phyloP scores from a whole-genome alignment of 306 rosid genomes.

The Cicer yamashitae region DNA sequence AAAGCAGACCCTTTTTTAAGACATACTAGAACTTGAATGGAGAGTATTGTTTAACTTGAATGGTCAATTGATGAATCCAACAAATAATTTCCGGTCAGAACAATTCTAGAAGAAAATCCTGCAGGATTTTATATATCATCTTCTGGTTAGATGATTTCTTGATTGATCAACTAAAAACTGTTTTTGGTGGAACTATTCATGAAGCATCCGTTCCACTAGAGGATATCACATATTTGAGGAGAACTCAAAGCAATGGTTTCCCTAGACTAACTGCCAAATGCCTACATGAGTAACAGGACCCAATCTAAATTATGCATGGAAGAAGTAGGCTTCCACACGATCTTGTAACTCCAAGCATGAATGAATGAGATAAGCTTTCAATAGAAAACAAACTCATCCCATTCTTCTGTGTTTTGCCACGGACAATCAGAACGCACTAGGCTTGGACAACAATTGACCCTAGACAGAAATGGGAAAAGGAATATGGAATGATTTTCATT shows the following conservation, averaged over 20 bases:
- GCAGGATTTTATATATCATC: not conserved
- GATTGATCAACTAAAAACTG: slow-evolving; percentile 16
- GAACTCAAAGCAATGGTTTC: not conserved
- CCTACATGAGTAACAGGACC: not conserved
- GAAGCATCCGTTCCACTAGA: not conserved
- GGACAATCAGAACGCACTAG: not conserved
- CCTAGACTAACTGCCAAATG: not conserved
- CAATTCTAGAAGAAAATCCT: too few species aligned
- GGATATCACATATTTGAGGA: not conserved
- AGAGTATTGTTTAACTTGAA: not conserved
- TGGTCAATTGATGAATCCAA: not conserved
- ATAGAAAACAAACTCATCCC: not conserved
- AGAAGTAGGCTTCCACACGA: slow-evolving; percentile 6
- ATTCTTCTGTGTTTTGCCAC: not conserved
- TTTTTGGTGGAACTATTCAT: slow-evolving; percentile 3
- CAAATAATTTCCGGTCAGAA: too few species aligned
- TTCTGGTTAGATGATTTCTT: slow-evolving; percentile 1
- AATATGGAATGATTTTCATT: not conserved
- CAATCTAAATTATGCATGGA: slow-evolving; percentile 14
- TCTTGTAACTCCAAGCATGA: not conserved
- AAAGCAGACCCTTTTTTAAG: slow-evolving; percentile 17
- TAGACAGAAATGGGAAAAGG: not conserved
- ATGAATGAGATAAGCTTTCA: slow-evolving; percentile 5
- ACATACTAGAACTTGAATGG: not conserved
- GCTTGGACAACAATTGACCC: not conserved